A percentile compares a stretch with the other conserved stretches of the same genome.
phyloP scores from a whole-genome alignment of 1,139 yeast genomes.

The Pneumocystis sp. region DNA sequence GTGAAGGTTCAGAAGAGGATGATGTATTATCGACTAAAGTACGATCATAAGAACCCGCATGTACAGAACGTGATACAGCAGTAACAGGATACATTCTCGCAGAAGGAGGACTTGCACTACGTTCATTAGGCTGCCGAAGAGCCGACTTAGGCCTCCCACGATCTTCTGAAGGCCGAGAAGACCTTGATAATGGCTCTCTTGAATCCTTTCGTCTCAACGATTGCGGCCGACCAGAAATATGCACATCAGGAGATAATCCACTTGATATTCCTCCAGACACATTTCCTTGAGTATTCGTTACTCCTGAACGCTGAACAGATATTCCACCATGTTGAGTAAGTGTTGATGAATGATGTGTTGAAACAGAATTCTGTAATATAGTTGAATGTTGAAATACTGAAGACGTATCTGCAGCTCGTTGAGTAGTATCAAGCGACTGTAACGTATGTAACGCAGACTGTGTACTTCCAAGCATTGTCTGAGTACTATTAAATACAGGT shows the following conservation, averaged over 20 bases:
- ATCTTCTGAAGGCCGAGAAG: neutral
- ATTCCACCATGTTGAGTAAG: neutral
- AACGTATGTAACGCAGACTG: neutral
- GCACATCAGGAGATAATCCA: neutral
- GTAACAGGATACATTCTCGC: constrained; percentile 5
- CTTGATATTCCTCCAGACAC: neutral
- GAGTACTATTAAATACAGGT: neutral
- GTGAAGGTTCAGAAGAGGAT: neutral
- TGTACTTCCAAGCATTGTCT: neutral
- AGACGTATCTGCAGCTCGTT: neutral
- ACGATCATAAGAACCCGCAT: constrained; percentile 4
- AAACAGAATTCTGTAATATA: neutral
- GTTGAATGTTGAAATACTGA: neutral
- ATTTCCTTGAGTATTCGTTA: neutral
- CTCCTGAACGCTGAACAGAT: neutral
- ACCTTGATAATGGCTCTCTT: neutral
- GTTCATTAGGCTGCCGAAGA: neutral
- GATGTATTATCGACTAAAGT: neutral
- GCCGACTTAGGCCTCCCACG: neutral
- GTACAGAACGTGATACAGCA: constrained; percentile 3
- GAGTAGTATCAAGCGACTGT: neutral
- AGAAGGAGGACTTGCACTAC: constrained; percentile 1
- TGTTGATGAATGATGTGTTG: neutral
- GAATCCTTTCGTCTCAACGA: neutral
- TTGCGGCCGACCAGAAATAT: neutral